phyloP scores from a whole-genome alignment of 371 early-diverging fungal genomes.

The Haplosporangium sp. region DNA sequence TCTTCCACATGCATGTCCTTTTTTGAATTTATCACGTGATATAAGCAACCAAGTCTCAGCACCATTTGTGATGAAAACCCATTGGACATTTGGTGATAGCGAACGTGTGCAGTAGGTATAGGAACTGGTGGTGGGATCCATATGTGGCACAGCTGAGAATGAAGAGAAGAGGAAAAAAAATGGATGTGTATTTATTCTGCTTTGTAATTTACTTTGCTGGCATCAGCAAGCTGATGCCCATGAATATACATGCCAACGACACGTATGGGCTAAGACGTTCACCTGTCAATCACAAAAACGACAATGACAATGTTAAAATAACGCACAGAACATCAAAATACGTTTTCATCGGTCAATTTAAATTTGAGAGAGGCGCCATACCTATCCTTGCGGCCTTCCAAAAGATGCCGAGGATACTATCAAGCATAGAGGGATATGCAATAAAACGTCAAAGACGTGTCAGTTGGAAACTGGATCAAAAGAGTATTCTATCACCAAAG shows the following conservation, averaged over 20 bases:
- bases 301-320: not conserved
- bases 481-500: not conserved
- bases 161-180: not conserved
- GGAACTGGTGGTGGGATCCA: no score
- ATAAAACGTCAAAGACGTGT: not conserved
- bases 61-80: not conserved
- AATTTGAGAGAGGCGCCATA: constrained; percentile 12
- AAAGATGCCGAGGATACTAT: constrained; percentile 82
- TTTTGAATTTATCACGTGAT: no score
- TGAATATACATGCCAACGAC: constrained; percentile 82
- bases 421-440: not conserved
- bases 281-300: constrained; percentile 58
- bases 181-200: no score
- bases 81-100: no score
- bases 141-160: not conserved
- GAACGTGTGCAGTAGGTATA: no score
- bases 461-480: not conserved
- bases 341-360: no score
- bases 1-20: no score
- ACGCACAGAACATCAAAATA: not conserved
- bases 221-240: constrained; percentile 71
- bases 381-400: constrained; percentile 94
- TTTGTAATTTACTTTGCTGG: constrained; percentile 20
- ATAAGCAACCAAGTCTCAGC: no score
- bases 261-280: constrained; percentile 91